Evolutionary conservation across 495 filamentous ascomycete species (phyloP), one percentile per base, ranked within the genome.

Genomic region (Hyaloscypha finlandica): DNA sequence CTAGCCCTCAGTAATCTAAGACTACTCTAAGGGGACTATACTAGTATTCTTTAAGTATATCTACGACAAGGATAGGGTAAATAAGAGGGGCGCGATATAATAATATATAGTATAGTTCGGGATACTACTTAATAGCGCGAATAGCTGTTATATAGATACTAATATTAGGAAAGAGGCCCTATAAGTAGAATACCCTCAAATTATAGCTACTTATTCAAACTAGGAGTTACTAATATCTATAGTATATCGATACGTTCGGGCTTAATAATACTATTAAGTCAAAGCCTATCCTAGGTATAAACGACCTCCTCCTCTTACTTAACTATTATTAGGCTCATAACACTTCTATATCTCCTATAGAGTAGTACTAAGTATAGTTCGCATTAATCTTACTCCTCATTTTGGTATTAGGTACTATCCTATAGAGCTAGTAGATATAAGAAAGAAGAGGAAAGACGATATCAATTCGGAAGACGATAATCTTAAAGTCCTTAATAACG

Each of bases 181-280:
- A 67, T 75, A 74, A 74, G 76, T 78, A 76, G 71, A 71, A 58
- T 59, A 53, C 70, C 52, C 66, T 42, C 42, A 66, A 55, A 55
- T 55, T 60, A 32, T 63, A 57, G 31, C 33, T 19, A n/a, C 12
- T 65, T 30, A 42, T 33, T 1, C 69, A 63, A 73, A 62, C 33
- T 57, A 30, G n/a, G 33, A 19, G 60, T 12, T 64, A 74, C 71
- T 75, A n/a, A 71, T 58, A 71, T 71, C 66, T 70, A 71, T 70
- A 67, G 71, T 65, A 2, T 60, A 45, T 67, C 55, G 65, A 73
- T 56, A 67, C 63, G 48, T 67, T 61, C 56, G 39, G 57, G 70
- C 71, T 74, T 61, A 71, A 76, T 48, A 75, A 64, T 59, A 68
- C 61, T 59, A 71, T 73, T 67, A 74, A 70, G 65, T 19, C 56